Evolutionary conservation across 2,329 filamentous ascomycete genomes (phyloP).

Genomic region (Colletotrichum sp.): DNA sequence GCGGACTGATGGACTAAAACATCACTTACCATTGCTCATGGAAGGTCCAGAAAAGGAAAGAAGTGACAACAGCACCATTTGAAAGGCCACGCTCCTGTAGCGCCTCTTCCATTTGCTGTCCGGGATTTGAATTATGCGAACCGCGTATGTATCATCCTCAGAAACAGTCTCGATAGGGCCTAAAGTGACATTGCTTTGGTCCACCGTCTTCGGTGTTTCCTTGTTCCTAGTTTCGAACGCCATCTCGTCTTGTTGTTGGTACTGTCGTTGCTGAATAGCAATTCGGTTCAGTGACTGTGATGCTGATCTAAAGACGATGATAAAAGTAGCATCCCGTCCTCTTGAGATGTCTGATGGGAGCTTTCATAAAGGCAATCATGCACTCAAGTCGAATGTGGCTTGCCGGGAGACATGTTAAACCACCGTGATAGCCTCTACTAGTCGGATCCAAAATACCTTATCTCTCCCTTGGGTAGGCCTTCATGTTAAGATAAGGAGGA

Average conservation of each 20-base stretch:
- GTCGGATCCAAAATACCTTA: background rate
- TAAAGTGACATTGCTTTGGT: background rate
- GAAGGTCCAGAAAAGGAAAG: background rate
- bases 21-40: background rate
- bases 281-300: background rate
- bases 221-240: background rate
- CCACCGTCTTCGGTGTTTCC: background rate
- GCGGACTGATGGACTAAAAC: accelerated
- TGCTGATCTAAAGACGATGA: background rate
- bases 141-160: background rate
- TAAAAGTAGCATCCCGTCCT: background rate
- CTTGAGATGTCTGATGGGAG: background rate
- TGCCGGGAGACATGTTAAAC: background rate
- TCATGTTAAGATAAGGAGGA: background rate
- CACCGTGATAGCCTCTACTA: background rate
- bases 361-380: background rate
- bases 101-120: background rate
- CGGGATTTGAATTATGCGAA: background rate
- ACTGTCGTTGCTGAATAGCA: background rate
- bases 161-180: background rate
- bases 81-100: background rate
- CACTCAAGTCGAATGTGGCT: background rate
- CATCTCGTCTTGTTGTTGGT: background rate
- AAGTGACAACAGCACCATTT: background rate
- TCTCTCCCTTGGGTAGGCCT: background rate